Percentiles rank a stretch among this genome's conserved stretches.
Evolutionary conservation across 495 filamentous ascomycete species (phyloP).

Genomic region (Penicillium herquei): DNA sequence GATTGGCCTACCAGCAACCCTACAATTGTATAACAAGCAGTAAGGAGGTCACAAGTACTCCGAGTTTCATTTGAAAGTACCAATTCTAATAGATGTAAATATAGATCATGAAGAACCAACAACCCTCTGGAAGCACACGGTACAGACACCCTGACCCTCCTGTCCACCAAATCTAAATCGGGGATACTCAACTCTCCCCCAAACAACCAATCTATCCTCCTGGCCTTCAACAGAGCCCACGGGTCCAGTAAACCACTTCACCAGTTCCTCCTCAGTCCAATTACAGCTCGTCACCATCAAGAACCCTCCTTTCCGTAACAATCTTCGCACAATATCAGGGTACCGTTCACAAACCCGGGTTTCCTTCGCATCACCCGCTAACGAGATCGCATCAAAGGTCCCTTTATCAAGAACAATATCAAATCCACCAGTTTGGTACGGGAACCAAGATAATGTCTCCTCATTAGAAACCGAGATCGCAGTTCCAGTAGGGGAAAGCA

Average conservation of each 20-base stretch:
- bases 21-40: too few species aligned
- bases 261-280: slow-evolving; percentile 90
- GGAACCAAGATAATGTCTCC: slow-evolving; percentile 32
- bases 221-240: slow-evolving; percentile 13
- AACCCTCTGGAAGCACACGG: slow-evolving; percentile 63
- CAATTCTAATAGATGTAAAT: too few species aligned
- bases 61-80: too few species aligned
- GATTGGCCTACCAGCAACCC: too few species aligned
- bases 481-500: slow-evolving; percentile 26
- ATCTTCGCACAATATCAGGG: slow-evolving; percentile 55
- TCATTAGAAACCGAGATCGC: slow-evolving; percentile 5
- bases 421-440: slow-evolving; percentile 51
- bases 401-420: slow-evolving; percentile 95
- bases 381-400: slow-evolving; percentile 89
- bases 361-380: slow-evolving; percentile 57
- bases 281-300: slow-evolving; percentile 93
- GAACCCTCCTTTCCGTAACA: slow-evolving; percentile 68
- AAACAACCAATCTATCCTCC: slow-evolving; percentile 48
- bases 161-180: slow-evolving; percentile 82
- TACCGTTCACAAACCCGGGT: slow-evolving; percentile 70
- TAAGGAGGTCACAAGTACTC: too few species aligned
- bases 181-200: slow-evolving; percentile 73
- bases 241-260: slow-evolving; percentile 61
- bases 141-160: slow-evolving; percentile 82
- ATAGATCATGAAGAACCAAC: background rate